These are phyloP conservation scores for Aspergillus glaucus DNA, from an alignment of 2,329 filamentous ascomycete species.

Conservation along the genomic window DNA sequence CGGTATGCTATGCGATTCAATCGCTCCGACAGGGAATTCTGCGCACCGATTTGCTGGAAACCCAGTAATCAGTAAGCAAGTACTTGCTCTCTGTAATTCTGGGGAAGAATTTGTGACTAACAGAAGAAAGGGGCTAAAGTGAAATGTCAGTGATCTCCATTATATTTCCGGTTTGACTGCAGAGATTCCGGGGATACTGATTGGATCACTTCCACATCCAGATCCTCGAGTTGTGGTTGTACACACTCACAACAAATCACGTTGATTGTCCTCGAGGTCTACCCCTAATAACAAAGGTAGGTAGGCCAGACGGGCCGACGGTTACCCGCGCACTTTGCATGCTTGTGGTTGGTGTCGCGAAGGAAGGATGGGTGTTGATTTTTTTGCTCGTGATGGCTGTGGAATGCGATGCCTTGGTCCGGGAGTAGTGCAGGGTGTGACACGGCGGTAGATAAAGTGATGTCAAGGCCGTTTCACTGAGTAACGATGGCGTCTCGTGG, in stretches of 20 bases:
- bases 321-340: not conserved
- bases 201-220: not conserved
- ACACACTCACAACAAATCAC: not conserved
- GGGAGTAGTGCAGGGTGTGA: conserved; percentile 7
- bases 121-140: too few species aligned
- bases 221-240: too few species aligned
- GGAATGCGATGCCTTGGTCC: conserved; percentile 15
- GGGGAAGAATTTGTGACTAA: too few species aligned
- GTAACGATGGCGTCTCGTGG: conserved; percentile 3
- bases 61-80: too few species aligned
- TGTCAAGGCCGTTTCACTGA: conserved; percentile 11
- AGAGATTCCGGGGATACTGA: too few species aligned
- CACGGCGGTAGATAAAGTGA: conserved; percentile 11
- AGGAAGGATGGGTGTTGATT: not conserved
- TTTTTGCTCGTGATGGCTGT: conserved; percentile 3
- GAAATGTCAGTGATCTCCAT: too few species aligned
- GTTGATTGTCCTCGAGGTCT: not conserved
- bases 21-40: too few species aligned
- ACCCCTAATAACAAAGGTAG: not conserved
- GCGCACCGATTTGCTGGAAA: too few species aligned
- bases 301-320: not conserved
- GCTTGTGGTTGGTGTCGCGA: not conserved
- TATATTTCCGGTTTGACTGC: too few species aligned
- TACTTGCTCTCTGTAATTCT: too few species aligned
- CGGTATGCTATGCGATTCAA: too few species aligned